Base-by-base conservation (phyloP, 2,329 filamentous ascomycete species). In the Gnomoniopsis smithogilvyi region DNA sequence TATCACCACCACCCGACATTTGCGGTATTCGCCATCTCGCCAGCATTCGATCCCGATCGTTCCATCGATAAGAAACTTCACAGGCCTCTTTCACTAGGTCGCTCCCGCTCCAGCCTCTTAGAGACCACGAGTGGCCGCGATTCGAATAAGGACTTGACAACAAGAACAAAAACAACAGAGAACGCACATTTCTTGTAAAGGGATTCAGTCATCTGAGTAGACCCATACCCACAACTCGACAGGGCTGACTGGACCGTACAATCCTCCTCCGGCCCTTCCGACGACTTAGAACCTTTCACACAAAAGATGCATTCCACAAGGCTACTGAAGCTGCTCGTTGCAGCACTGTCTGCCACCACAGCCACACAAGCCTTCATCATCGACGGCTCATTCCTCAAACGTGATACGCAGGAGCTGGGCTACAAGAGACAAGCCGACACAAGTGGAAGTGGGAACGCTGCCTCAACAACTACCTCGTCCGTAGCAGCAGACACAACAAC, bases 271-370 rank as follows among this genome's bases (percentile, higher is more conserved):
- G 36, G 36, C 36, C 36, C 36, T 8, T 41, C 36, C 36, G 36
- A 41, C 36, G 12, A n/a, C 36, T 10, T 14, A 41, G 4, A 14
- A 41, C 11, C 36, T 2, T 11, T 43, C 38, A 46, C 45, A 47
- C 22, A 60, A 69, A 73, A 54, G 58, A 85, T 85, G 82, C 78
- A 78, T 67, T 70, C 76, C 30, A 72, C 71, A 56, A 75, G 75
- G 59, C 64, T 79, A 52, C 60, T 82, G 36, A 73, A 78, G 66
- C 68, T 83, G 60, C 69, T 84, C 58, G 67, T 83, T 62, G 70
- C 81, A 64, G 79, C 78, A 47, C 71, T 84, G 54, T 79, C 79
- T 47, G 67, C 80, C 59, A 62, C 77, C 56, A 74, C 73, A 49
- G 71, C 79, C 41, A 77, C 77, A 48, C 78, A 83, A 65, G 81